A percentile compares a stretch with the other conserved stretches of the same genome.
Evolutionary conservation across 2,329 filamentous ascomycete species (phyloP).

Genomic region (Fusarium sp.): DNA sequence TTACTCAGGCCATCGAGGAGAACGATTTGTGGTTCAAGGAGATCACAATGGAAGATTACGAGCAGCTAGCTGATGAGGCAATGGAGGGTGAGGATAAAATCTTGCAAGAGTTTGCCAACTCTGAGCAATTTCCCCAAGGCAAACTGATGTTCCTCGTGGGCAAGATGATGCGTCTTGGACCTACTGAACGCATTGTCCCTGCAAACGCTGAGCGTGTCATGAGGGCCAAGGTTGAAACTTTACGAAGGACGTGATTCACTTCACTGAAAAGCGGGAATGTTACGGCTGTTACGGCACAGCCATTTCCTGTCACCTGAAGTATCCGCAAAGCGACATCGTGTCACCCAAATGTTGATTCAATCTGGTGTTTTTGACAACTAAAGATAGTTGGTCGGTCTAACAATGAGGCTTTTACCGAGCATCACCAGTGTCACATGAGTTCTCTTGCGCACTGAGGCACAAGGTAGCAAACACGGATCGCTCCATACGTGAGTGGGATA

Average conservation of each 20-base stretch:
- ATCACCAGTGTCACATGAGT: constrained; percentile 35
- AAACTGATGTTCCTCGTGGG: constrained; percentile 72
- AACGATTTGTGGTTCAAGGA: constrained; percentile 68
- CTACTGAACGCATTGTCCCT: constrained; percentile 67
- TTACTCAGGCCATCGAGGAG: constrained; percentile 59
- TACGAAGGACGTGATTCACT: constrained; percentile 33
- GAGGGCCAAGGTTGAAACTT: constrained; percentile 48
- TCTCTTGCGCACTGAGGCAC: constrained; percentile 33
- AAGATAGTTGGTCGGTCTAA: constrained; percentile 33
- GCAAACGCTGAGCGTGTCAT: constrained; percentile 62
- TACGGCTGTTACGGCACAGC: constrained; percentile 26
- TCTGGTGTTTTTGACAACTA: constrained; percentile 22
- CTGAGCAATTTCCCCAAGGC: constrained; percentile 63
- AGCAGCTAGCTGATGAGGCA: constrained; percentile 57
- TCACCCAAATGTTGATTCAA: constrained; percentile 23
- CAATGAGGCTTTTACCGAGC: constrained; percentile 34
- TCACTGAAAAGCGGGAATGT: constrained; percentile 4
- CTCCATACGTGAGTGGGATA: constrained; percentile 12
- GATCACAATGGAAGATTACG: constrained; percentile 61
- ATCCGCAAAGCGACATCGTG: constrained; percentile 33
- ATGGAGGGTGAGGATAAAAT: constrained; percentile 61
- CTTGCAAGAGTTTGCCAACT: constrained; percentile 59
- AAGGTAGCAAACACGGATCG: constrained; percentile 40
- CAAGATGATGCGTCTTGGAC: constrained; percentile 67
- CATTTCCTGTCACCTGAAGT: constrained; percentile 22